Evolutionary conservation across 1,139 yeast species (phyloP).

Genomic region (Kodamaea alishanica): DNA sequence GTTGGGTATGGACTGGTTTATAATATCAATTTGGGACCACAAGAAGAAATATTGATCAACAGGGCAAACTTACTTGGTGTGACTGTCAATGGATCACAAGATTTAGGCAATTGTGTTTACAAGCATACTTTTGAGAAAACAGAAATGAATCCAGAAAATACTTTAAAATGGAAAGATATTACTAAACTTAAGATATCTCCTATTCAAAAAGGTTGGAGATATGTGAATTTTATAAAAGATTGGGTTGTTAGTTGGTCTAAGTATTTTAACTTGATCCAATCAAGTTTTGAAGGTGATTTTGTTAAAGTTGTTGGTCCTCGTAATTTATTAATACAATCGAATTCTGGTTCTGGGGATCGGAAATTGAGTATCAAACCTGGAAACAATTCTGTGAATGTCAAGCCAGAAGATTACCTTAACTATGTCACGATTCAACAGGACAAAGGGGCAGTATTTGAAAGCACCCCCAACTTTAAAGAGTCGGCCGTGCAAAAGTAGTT

Average conservation of each 20-base stretch:
- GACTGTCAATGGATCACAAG: conserved; percentile 50
- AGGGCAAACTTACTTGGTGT: conserved; percentile 48
- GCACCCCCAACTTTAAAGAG: conserved; percentile 40
- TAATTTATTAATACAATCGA: conserved; percentile 47
- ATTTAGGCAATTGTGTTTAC: conserved; percentile 36
- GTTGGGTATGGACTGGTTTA: conserved; percentile 57
- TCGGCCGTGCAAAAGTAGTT: conserved; percentile 33
- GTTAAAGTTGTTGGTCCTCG: conserved; percentile 56
- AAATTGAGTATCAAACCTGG: not conserved
- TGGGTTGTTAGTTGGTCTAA: not conserved
- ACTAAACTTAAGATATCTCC: conserved; percentile 1
- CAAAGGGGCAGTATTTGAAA: conserved; percentile 36
- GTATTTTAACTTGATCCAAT: no score
- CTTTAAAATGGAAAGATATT: conserved; percentile 2
- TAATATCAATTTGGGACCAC: conserved; percentile 40
- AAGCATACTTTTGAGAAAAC: conserved; percentile 22
- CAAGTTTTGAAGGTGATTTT: conserved; percentile 22
- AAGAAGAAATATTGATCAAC: conserved; percentile 50
- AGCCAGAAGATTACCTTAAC: conserved; percentile 41
- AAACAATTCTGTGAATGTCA: not conserved
- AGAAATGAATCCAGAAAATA: conserved; percentile 7
- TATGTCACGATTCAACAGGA: conserved; percentile 43
- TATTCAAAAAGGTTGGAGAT: conserved; percentile 1
- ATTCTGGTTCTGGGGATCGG: conserved; percentile 9
- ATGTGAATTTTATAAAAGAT: not conserved